Evolutionary conservation across 1,139 yeast species (phyloP).

Genomic region (Saccharomyces hybrid): DNA sequence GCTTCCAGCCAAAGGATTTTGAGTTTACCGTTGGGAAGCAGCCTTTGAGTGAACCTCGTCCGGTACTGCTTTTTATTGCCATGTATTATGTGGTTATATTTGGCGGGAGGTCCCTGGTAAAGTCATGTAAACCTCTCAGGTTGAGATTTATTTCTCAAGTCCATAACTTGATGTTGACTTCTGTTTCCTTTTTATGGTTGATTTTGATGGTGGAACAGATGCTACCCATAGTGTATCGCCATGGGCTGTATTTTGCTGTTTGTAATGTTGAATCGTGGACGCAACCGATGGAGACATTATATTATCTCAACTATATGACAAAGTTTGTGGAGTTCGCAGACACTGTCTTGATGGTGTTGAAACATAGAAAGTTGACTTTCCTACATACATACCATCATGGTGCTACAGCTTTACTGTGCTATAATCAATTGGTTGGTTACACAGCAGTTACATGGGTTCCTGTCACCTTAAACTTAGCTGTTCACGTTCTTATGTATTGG

Average conservation of each 20-base stretch:
- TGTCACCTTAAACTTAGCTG: constrained; percentile 63
- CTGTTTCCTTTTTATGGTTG: constrained; percentile 50
- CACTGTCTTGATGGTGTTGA: constrained; percentile 68
- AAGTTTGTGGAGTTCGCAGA: constrained; percentile 67
- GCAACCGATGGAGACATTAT: constrained; percentile 57
- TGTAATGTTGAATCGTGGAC: constrained; percentile 66
- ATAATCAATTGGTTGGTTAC: constrained; percentile 67
- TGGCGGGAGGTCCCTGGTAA: constrained; percentile 58
- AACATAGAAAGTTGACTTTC: constrained; percentile 66
- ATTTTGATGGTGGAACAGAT: constrained; percentile 63
- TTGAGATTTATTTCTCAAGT: constrained; percentile 60
- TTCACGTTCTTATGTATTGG: constrained; percentile 79
- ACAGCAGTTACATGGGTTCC: constrained; percentile 80
- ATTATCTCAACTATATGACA: constrained; percentile 67
- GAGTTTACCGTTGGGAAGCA: constrained; percentile 49
- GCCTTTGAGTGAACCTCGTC: constrained; percentile 56
- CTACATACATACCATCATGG: constrained; percentile 82
- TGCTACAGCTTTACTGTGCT: constrained; percentile 74
- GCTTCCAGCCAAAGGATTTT: constrained; percentile 54
- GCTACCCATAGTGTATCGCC: constrained; percentile 52
- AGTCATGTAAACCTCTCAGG: constrained; percentile 46
- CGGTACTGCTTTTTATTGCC: constrained; percentile 49
- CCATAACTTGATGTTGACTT: constrained; percentile 59
- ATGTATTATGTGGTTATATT: constrained; percentile 58
- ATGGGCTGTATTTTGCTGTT: constrained; percentile 63